Base-by-base conservation (phyloP, 352 stramenopile species). In the Ophiocytium majus region DNA sequence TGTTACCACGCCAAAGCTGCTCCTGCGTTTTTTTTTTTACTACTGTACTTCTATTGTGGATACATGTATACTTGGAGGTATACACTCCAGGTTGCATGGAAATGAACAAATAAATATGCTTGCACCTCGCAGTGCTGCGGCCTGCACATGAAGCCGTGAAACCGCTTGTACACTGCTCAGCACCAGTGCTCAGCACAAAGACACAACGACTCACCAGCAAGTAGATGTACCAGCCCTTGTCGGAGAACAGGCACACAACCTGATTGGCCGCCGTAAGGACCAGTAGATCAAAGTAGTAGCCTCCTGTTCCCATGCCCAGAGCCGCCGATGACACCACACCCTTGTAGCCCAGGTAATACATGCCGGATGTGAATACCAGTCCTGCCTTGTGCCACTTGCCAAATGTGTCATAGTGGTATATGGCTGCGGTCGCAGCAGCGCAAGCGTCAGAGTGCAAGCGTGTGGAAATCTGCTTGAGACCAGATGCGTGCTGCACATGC, bases 331-430 rank as follows among this genome's bases (percentile, higher is more conserved):
- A 5, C 35, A 78, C 35, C 32, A 78, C 35, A 14, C 66, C 66
- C 35, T 14, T 5, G 35, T 78, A 78, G 32, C 66, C 17, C 32
- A 78, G 14, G 35, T 78, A 78, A 17, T 78, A 78, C 66, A 78
- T 78, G 32, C 5, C 5, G 32, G 66, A 78, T 78, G 66, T 78
- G 35, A 78, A 78, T 10, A 78, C 35, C 5, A 78, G 35, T 17
- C 66, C 66, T 17, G 35, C 32, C 14, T 78, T 78, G 66, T 78
- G 66, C 66, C 66, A 78, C 66, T 43, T 35, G 32, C 66, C 66
- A 78, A 78, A 78, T 17, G 5, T 78, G 66, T 43, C 35, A 78
- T 78, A 78, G 66, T 78, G 66, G 66, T 78, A 78, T 17, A 78
- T 14, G 66, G 5, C 66, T 78, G 43, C 5, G 43, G 43, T 5